Percentiles rank a stretch among this genome's conserved stretches.
phyloP scores from a whole-genome alignment of 176 grass and related monocot genomes.

The Hyparrhenia diplandra region DNA sequence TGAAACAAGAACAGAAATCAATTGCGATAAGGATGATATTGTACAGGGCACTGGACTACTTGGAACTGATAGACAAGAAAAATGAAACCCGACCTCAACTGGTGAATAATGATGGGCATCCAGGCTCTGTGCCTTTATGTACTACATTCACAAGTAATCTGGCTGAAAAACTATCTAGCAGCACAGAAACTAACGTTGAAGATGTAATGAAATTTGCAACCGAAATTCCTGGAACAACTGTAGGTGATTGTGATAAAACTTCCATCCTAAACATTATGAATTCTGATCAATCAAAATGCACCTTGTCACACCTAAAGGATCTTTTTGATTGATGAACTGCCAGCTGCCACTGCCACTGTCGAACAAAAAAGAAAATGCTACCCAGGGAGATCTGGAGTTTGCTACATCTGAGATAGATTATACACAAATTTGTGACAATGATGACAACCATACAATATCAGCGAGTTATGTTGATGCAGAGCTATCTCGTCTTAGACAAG shows the following conservation, averaged over 20 bases:
- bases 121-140: constrained; percentile 17
- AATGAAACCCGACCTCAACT: constrained; percentile 16
- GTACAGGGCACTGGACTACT: constrained; percentile 14
- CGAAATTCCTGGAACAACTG: background rate
- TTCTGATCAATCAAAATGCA: constrained; percentile 39
- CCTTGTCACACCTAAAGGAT: constrained; percentile 29
- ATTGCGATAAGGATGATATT: constrained; percentile 31
- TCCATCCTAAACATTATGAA: constrained; percentile 1
- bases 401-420: constrained; percentile 26
- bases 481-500: constrained; percentile 75
- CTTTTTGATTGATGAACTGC: constrained; percentile 34
- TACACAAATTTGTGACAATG: background rate
- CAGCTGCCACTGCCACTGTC: background rate
- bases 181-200: constrained; percentile 27
- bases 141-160: constrained; percentile 27
- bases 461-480: constrained; percentile 67
- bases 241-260: background rate
- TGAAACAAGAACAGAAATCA: constrained; percentile 18
- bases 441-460: constrained; percentile 44
- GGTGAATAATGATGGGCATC: constrained; percentile 27
- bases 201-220: constrained; percentile 7
- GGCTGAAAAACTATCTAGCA: constrained; percentile 24
- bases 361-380: constrained; percentile 22
- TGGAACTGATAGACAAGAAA: constrained; percentile 28
- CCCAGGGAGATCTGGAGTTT: background rate